Evolutionary conservation across 768 basidiomycete species (phyloP).

Genomic region (Coprinopsis strossmayeri): DNA sequence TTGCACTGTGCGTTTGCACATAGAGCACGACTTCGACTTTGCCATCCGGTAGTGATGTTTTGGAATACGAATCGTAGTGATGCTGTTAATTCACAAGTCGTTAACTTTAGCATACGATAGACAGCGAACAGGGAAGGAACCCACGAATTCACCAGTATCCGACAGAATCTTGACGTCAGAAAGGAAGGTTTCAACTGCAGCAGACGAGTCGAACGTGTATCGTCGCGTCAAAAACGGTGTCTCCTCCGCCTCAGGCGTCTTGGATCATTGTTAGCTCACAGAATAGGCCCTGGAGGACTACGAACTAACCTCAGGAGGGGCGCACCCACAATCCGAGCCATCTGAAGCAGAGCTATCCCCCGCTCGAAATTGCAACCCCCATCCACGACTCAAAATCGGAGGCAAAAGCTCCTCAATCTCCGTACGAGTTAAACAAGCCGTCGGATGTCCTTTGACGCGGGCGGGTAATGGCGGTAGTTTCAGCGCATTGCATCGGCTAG

Average conservation of each 20-base stretch:
- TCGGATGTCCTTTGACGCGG: slow-evolving; percentile 8
- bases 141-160: slow-evolving; percentile 7
- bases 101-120: too few species aligned
- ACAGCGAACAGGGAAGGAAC: background rate
- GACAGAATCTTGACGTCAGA: slow-evolving; percentile 6
- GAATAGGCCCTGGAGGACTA: too few species aligned
- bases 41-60: background rate
- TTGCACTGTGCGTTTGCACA: slow-evolving; percentile 10
- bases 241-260: background rate
- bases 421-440: background rate
- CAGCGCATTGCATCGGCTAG: background rate
- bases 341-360: background rate
- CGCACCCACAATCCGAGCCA: slow-evolving; percentile 8
- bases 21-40: background rate
- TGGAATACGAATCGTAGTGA: slow-evolving; percentile 6
- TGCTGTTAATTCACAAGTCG: too few species aligned
- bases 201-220: slow-evolving; percentile 1
- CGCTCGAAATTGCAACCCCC: slow-evolving; percentile 1
- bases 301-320: background rate
- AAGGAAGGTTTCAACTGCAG: background rate
- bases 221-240: slow-evolving; percentile 1
- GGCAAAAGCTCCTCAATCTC: background rate
- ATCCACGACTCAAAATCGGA: slow-evolving; percentile 1
- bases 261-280: background rate
- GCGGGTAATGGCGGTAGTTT: slow-evolving; percentile 2